These are phyloP conservation scores for Leucosporidium scottii DNA, from an alignment of 768 basidiomycete species.

Conservation along the genomic window DNA sequence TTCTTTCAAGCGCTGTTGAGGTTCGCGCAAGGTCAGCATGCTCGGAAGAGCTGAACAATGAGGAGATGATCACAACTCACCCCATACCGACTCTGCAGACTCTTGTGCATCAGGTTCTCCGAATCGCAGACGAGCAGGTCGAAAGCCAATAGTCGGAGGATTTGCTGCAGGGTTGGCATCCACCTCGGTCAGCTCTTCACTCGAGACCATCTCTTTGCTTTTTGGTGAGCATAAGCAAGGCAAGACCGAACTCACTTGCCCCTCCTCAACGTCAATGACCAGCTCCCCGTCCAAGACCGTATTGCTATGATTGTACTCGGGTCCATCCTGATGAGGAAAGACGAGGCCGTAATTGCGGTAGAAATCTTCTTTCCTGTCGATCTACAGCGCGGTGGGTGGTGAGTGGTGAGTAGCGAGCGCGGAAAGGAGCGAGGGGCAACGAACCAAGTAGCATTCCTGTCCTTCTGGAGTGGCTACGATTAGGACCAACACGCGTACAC, in stretches of 20 bases:
- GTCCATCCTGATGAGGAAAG: conserved; percentile 82
- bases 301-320: conserved; percentile 59
- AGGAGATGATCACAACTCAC: no score
- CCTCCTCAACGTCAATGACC: conserved; percentile 71
- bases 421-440: conserved; percentile 38
- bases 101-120: conserved; percentile 74
- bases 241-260: conserved; percentile 49
- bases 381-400: conserved; percentile 48
- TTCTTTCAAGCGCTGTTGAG: conserved; percentile 64
- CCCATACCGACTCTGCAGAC: conserved; percentile 81
- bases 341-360: conserved; percentile 65
- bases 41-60: no score
- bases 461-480: conserved; percentile 54
- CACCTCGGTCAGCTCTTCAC: neutral
- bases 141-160: conserved; percentile 74
- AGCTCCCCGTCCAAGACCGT: conserved; percentile 90
- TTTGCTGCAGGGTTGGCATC: conserved; percentile 58
- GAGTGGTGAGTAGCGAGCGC: neutral
- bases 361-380: conserved; percentile 89
- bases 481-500: conserved; percentile 78
- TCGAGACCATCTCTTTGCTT: neutral
- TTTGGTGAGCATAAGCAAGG: neutral
- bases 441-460: conserved; percentile 66
- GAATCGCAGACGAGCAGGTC: conserved; percentile 84
- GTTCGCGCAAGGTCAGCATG: no score